Percentiles rank a stretch among this genome's conserved stretches.
phyloP scores from a whole-genome alignment of 2,329 filamentous ascomycete species.

The Tolypocladium amazonense region DNA sequence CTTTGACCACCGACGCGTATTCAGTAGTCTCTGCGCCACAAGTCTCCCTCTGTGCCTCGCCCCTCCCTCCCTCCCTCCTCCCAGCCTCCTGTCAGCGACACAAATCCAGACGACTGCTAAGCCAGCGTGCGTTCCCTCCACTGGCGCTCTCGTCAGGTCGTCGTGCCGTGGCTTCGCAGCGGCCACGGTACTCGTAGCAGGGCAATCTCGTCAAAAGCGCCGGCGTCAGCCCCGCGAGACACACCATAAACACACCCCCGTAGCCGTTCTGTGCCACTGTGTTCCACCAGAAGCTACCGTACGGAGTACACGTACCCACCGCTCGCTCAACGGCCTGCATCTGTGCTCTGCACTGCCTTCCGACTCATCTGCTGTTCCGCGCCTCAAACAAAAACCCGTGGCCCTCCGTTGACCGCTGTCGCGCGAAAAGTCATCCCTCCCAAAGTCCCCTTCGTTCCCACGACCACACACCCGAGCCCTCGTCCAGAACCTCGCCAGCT shows the following conservation, averaged over 20 bases:
- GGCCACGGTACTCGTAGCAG: not conserved
- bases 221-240: not conserved
- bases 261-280: not conserved
- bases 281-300: not conserved
- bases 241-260: not conserved
- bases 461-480: not conserved
- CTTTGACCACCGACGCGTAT: not conserved
- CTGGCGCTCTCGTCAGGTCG: too few species aligned
- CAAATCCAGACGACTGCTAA: not conserved
- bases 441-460: not conserved
- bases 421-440: not conserved
- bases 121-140: too few species aligned
- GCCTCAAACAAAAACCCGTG: not conserved
- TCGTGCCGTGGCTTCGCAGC: not conserved
- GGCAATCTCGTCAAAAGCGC: not conserved
- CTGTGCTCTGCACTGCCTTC: not conserved
- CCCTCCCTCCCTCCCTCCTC: not conserved
- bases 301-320: not conserved
- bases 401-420: not conserved
- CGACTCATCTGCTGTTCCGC: not conserved
- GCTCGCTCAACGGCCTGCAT: not conserved
- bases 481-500: not conserved
- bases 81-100: not conserved
- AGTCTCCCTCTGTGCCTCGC: not conserved
- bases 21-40: not conserved